phyloP scores from a whole-genome alignment of 2,329 filamentous ascomycete genomes.

The Coccinonectria pachysandricola region DNA sequence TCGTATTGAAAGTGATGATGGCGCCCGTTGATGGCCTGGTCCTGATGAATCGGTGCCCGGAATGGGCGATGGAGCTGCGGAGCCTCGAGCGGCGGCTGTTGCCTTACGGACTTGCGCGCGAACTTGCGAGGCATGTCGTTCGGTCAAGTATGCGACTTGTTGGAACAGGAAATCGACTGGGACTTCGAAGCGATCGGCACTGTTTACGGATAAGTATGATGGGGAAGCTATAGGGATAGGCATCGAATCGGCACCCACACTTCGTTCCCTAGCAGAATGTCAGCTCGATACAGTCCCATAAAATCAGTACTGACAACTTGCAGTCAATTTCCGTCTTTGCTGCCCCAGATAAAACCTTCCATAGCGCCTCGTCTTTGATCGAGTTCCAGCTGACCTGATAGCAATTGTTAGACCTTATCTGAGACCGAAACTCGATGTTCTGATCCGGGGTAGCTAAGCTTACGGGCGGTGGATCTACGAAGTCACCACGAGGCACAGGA shows the following conservation, averaged over 20 bases:
- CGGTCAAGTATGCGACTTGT: constrained; percentile 88
- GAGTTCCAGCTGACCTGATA: constrained; percentile 82
- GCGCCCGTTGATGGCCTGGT: constrained; percentile 29
- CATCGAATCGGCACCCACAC: constrained; percentile 44
- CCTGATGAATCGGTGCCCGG: constrained; percentile 37
- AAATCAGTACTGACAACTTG: constrained; percentile 30
- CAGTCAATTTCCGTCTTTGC: constrained; percentile 82
- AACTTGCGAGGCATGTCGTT: constrained; percentile 81
- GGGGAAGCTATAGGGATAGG: constrained; percentile 3
- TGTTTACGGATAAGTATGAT: constrained; percentile 23
- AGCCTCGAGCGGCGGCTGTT: constrained; percentile 45
- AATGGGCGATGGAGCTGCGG: constrained; percentile 46
- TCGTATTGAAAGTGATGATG: constrained; percentile 47
- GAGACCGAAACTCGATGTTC: constrained; percentile 9
- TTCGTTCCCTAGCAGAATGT: constrained; percentile 52
- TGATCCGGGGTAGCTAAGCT: constrained; percentile 18
- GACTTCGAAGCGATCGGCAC: constrained; percentile 70
- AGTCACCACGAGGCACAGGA: constrained; percentile 79
- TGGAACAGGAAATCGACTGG: constrained; percentile 82
- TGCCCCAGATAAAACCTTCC: constrained; percentile 78
- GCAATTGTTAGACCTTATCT: no score
- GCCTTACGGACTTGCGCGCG: constrained; percentile 80
- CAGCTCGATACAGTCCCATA: constrained; percentile 7
- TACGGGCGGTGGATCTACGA: constrained; percentile 83
- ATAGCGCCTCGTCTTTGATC: constrained; percentile 75